These are phyloP conservation scores for Candida yuanshanica DNA, from an alignment of 805 yeast genomes.

Conservation along the genomic window DNA sequence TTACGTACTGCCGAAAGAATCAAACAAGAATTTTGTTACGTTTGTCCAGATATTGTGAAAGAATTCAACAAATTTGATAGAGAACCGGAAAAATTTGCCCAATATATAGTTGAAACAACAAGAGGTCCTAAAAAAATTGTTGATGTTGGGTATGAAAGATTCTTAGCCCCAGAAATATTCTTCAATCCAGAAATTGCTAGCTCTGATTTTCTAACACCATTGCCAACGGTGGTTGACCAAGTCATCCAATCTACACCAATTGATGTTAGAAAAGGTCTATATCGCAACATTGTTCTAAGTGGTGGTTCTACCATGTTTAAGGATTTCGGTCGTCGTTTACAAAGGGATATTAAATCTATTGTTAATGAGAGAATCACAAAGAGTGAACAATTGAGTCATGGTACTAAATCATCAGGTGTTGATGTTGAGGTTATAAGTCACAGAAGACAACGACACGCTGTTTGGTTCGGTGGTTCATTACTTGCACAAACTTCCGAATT, in stretches of 20 bases:
- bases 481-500: conserved; percentile 97
- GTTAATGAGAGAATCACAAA: conserved; percentile 84
- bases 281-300: conserved; percentile 89
- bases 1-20: conserved; percentile 94
- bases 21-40: conserved; percentile 95
- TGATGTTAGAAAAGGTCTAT: conserved; percentile 94
- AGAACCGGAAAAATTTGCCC: conserved; percentile 90
- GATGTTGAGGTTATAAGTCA: conserved; percentile 96
- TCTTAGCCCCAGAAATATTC: conserved; percentile 98
- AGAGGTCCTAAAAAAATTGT: conserved; percentile 56
- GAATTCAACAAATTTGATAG: conserved; percentile 93
- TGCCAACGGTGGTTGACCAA: conserved; percentile 92
- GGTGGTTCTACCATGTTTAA: conserved; percentile 99
- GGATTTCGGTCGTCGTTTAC: conserved; percentile 95
- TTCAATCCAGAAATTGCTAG: conserved; percentile 97
- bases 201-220: conserved; percentile 90
- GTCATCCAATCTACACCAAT: conserved; percentile 95
- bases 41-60: conserved; percentile 94
- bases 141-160: conserved; percentile 96
- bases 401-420: conserved; percentile 82
- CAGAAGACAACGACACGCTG: conserved; percentile 97
- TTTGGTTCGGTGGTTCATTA: conserved; percentile 98
- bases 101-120: conserved; percentile 77
- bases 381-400: conserved; percentile 65
- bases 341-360: conserved; percentile 82